Percentiles rank a stretch among this genome's conserved stretches.
Conservation (phyloP, 108 stramenopile species). For the Cylindrotheca closterium region DNA sequence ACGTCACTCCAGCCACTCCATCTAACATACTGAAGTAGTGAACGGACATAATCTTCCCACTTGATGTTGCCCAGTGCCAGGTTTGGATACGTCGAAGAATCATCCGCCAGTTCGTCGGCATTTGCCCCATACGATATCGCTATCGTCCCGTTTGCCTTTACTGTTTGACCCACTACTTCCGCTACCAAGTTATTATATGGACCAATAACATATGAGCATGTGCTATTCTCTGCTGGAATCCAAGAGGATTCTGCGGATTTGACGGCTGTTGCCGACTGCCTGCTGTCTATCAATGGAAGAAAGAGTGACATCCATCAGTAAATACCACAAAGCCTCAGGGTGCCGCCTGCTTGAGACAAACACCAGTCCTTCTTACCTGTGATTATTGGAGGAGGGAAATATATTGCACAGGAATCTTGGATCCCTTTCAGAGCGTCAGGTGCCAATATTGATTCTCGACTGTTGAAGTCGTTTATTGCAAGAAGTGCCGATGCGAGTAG, state of each 20-base stretch:
- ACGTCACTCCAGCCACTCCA: not conserved
- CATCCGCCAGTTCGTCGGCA: not conserved
- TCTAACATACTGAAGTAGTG: not conserved
- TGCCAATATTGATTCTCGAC: not conserved
- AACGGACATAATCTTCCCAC: conserved; percentile 47
- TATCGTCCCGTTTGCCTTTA: not conserved
- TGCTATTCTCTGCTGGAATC: not conserved
- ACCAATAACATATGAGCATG: not conserved
- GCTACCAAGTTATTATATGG: not conserved
- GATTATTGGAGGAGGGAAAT: not conserved
- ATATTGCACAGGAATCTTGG: not conserved
- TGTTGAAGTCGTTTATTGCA: conserved; percentile 1
- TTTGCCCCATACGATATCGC: conserved; percentile 4
- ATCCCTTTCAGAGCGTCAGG: not conserved
- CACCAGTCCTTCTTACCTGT: not conserved
- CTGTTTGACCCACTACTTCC: not conserved
- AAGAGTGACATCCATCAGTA: too few relatives aligned
- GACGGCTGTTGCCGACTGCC: not conserved
- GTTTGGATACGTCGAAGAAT: not conserved
- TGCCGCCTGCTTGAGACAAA: too few relatives aligned
- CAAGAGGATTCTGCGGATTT: not conserved
- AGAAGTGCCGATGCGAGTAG: conserved; percentile 1
- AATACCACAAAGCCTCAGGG: too few relatives aligned
- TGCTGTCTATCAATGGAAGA: not conserved
- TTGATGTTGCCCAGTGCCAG: conserved; percentile 21